Conservation (phyloP, 2,329 filamentous ascomycete species). For the Neonectria coccinea region DNA sequence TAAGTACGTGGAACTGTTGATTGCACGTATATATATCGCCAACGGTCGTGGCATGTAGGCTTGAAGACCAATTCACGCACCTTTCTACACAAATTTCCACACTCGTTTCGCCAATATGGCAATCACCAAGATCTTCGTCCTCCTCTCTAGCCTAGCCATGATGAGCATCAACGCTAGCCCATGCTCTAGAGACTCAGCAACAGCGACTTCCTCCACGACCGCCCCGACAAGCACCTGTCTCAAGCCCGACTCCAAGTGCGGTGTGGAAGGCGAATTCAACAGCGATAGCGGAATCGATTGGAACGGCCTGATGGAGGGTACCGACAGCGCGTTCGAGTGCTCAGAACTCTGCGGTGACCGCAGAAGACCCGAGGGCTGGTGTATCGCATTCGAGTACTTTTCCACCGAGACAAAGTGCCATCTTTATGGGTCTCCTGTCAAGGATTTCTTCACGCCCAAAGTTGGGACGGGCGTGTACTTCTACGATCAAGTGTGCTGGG, state of each 20-base stretch:
- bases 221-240: background rate
- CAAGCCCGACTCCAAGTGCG: background rate
- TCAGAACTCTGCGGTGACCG: background rate
- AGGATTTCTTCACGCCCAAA: background rate
- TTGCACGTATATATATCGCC: background rate
- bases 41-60: background rate
- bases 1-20: background rate
- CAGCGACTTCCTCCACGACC: background rate
- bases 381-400: background rate
- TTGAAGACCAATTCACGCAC: background rate
- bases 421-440: background rate
- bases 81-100: background rate
- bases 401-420: background rate
- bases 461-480: background rate
- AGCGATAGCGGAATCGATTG: background rate
- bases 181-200: background rate
- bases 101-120: background rate
- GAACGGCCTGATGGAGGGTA: background rate
- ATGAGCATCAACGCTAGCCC: background rate
- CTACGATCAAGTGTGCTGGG: background rate
- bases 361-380: background rate
- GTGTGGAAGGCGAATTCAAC: background rate
- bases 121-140: background rate
- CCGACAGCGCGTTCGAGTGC: background rate
- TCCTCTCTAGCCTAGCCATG: background rate